phyloP scores from a whole-genome alignment of 345 rosid species.

The Arabis alpina region DNA sequence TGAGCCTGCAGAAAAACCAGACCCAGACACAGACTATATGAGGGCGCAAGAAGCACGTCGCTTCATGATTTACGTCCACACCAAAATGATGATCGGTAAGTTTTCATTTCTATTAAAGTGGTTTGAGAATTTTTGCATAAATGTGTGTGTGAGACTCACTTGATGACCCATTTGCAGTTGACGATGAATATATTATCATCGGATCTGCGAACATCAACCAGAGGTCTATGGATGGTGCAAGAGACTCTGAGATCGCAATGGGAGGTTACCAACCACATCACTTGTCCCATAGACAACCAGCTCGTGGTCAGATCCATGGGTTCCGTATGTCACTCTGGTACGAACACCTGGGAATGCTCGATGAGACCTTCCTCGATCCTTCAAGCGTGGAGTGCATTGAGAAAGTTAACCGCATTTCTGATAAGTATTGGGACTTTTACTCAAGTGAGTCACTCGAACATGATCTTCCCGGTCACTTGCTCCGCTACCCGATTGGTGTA shows the following conservation, averaged over 20 bases:
- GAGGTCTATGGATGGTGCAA: slow-evolving; percentile 97
- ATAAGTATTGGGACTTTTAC: slow-evolving; percentile 89
- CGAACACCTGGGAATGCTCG: slow-evolving; percentile 94
- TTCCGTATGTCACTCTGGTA: slow-evolving; percentile 97
- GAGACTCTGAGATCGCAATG: slow-evolving; percentile 99
- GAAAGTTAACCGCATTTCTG: slow-evolving; percentile 78
- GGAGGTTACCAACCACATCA: slow-evolving; percentile 97
- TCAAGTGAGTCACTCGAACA: slow-evolving; percentile 75
- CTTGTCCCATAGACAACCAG: slow-evolving; percentile 75
- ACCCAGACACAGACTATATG: slow-evolving; percentile 48
- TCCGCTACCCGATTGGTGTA: slow-evolving; percentile 83
- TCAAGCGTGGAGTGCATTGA: slow-evolving; percentile 67
- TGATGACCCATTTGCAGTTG: slow-evolving; percentile 61
- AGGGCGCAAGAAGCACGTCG: slow-evolving; percentile 82
- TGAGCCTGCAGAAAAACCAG: slow-evolving; percentile 86
- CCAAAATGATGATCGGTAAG: slow-evolving; percentile 99
- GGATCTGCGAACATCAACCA: slow-evolving; percentile 99
- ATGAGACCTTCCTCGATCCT: slow-evolving; percentile 74
- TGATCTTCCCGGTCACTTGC: slow-evolving; percentile 93
- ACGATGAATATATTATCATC: slow-evolving; percentile 88
- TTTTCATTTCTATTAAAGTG: neutral
- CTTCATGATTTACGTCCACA: slow-evolving; percentile 96
- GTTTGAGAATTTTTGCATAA: neutral
- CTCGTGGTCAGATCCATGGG: slow-evolving; percentile 94
- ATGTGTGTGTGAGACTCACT: neutral